Evolutionary conservation across 1,284 basidiomycete species (phyloP).

Genomic region (Uromyces viciae-fabae): DNA sequence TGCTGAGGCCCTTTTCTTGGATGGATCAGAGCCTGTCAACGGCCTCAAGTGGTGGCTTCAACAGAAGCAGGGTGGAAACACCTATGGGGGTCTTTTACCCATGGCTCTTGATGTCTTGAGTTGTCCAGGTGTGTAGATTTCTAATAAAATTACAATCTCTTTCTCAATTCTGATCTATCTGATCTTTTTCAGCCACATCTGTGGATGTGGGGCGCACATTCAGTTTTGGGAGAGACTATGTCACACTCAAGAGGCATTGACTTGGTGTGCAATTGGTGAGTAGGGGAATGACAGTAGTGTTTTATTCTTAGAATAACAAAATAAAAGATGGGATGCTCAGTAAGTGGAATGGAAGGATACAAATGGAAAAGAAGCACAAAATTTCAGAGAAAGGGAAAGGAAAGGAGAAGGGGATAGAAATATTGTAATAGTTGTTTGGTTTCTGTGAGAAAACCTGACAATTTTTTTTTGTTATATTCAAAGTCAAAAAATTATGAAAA

Average conservation of each 20-base stretch:
- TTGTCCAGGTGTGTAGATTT: slow-evolving; percentile 1
- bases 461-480: too few relatives aligned
- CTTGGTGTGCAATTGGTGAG: neutral
- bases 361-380: neutral
- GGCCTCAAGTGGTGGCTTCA: neutral
- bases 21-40: neutral
- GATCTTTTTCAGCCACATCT: neutral
- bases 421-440: too few relatives aligned
- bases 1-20: neutral
- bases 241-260: neutral
- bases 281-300: neutral
- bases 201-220: neutral
- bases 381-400: neutral
- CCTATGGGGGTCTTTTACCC: slow-evolving; percentile 1
- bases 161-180: too few relatives aligned
- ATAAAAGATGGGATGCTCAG: neutral
- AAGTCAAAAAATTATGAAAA: too few relatives aligned
- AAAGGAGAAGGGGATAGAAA: neutral
- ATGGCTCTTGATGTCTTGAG: slow-evolving; percentile 10
- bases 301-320: neutral
- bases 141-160: too few relatives aligned
- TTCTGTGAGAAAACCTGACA: too few relatives aligned
- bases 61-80: slow-evolving; percentile 2
- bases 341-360: neutral
- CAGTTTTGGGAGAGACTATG: neutral